These are phyloP conservation scores for Coprinopsis sp. DNA, from an alignment of 768 basidiomycete species.

Conservation along the genomic window DNA sequence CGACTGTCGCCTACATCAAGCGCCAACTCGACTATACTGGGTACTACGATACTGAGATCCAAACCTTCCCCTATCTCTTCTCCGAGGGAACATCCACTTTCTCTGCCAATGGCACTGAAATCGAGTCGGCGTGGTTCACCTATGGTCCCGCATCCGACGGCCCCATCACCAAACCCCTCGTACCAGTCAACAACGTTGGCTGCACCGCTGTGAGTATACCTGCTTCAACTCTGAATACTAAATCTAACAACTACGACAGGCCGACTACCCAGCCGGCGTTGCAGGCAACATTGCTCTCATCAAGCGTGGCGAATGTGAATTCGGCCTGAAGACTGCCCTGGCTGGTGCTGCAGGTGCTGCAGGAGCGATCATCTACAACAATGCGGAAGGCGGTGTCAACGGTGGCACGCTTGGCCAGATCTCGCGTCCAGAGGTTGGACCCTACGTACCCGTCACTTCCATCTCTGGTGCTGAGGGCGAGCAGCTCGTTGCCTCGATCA, in stretches of 20 bases:
- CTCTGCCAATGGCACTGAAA: constrained; percentile 12
- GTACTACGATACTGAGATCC: constrained; percentile 23
- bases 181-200: constrained; percentile 21
- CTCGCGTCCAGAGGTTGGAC: constrained; percentile 18
- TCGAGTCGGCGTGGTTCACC: constrained; percentile 17
- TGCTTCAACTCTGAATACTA: neutral
- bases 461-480: constrained; percentile 22
- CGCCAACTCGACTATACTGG: constrained; percentile 21
- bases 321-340: constrained; percentile 24
- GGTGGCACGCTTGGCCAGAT: constrained; percentile 22
- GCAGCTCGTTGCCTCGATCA: constrained; percentile 18
- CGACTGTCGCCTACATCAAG: constrained; percentile 26
- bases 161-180: constrained; percentile 22
- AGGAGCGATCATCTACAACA: constrained; percentile 27
- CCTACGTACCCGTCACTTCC: constrained; percentile 22
- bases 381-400: constrained; percentile 18
- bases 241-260: constrained; percentile 7
- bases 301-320: constrained; percentile 25
- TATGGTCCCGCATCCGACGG: constrained; percentile 22
- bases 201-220: constrained; percentile 18
- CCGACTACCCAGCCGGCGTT: constrained; percentile 22
- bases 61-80: constrained; percentile 27
- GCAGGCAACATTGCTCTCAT: constrained; percentile 27
- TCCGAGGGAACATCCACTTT: constrained; percentile 20
- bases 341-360: constrained; percentile 23